Base-by-base conservation (phyloP, 805 yeast species). In the Candida cerambycidarum region DNA sequence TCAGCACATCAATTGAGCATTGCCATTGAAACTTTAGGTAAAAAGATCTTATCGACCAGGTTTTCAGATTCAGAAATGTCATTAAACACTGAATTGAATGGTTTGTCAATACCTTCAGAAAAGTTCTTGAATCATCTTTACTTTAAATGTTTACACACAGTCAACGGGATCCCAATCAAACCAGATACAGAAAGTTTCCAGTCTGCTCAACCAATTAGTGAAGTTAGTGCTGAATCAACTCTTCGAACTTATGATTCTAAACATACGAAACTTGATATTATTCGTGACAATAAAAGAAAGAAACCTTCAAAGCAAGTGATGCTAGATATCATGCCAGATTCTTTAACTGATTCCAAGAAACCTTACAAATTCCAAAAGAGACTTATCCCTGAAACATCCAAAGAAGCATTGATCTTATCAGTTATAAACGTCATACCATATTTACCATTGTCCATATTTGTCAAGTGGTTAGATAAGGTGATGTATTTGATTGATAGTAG, bases 1-100 rank as follows among this genome's bases (percentile, higher is more conserved):
- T 76, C 86, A 0, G 62, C 80, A 3, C 55, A 59, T 7, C 92
- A 84, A 54, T 62, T 82, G 15, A 67, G 69, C 17, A 67, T 81
- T 15, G 88, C 86, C 0, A 62, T 80, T 14, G 80, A 74, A 50
- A 73, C 81, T 0, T 60, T 82, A 21, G 78, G 85, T 0, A 69
- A 73, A 46, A 61, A 59, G 38, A 47, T 65, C 15, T 48, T 70
- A 39, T 55, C 67, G 0, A 48, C 46, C 10, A 63, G 68, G 0
- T 37, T 58, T 13, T 19, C 4, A 48, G 45, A 23, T 52, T 60
- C 1, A 61, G 31, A 28, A 28, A 21, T 21, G 23, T 21, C 29
- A 25, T 25, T 25, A 11, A 25, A 25, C 23, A 25, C 29, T 12
- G 29, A 25, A 12, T 11, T 25, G n/a, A 21, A 21, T 21, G 29